These are phyloP conservation scores for Aureobasidium zeae DNA, from an alignment of 2,329 filamentous ascomycete species.

Conservation along the genomic window DNA sequence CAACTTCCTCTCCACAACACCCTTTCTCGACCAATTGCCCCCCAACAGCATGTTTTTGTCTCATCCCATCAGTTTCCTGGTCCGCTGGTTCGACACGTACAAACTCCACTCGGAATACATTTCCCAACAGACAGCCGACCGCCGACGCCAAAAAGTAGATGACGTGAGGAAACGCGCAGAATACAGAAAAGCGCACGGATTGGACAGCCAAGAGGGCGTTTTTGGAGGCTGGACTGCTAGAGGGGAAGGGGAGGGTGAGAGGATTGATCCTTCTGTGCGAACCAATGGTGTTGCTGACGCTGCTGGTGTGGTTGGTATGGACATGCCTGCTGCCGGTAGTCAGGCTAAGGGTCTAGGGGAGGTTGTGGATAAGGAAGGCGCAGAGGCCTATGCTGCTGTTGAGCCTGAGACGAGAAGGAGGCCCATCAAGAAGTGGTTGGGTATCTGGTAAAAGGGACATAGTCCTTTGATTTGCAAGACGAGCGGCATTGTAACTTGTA, in stretches of 20 bases:
- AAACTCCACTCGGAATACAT: constrained; percentile 66
- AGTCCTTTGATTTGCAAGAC: no score
- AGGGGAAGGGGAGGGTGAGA: constrained; percentile 27
- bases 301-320: neutral
- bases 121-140: constrained; percentile 58
- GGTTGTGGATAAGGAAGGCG: constrained; percentile 11
- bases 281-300: no score
- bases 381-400: neutral
- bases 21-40: constrained; percentile 71
- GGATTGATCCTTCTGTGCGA: constrained; percentile 20
- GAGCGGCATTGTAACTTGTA: no score
- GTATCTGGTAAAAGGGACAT: constrained; percentile 60
- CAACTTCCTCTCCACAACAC: constrained; percentile 71
- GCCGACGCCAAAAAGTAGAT: constrained; percentile 63
- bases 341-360: constrained; percentile 30
- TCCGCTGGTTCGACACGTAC: constrained; percentile 61
- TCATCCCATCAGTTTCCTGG: constrained; percentile 59
- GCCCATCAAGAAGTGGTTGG: constrained; percentile 70
- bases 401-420: constrained; percentile 35
- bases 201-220: constrained; percentile 49
- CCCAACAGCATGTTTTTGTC: constrained; percentile 56
- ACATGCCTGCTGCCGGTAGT: neutral
- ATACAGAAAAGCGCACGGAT: constrained; percentile 77
- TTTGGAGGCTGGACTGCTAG: constrained; percentile 43
- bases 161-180: constrained; percentile 80